These are phyloP conservation scores for Phyllosticta ampelicida DNA, from an alignment of 2,329 filamentous ascomycete species.

Conservation along the genomic window DNA sequence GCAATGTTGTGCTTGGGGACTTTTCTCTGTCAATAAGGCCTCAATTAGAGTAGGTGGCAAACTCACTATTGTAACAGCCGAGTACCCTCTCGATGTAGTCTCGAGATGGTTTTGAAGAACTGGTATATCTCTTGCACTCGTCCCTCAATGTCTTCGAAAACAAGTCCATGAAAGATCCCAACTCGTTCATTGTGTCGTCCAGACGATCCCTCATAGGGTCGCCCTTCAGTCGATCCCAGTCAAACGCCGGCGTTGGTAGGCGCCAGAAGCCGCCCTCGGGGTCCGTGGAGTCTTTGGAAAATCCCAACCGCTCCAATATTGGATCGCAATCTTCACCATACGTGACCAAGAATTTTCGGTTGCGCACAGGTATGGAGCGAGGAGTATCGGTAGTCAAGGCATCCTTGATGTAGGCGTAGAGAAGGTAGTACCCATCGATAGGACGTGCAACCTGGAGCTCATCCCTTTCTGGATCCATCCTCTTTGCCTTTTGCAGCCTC, in stretches of 20 bases:
- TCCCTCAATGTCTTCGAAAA: constrained; percentile 21
- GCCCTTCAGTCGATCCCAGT: constrained; percentile 15
- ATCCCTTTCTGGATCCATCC: constrained; percentile 43
- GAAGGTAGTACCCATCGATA: constrained; percentile 44
- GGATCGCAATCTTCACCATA: constrained; percentile 52
- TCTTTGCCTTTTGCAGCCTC: constrained; percentile 43
- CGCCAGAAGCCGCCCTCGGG: constrained; percentile 21
- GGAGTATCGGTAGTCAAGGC: constrained; percentile 41
- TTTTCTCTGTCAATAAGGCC: background rate
- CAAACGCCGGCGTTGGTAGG: constrained; percentile 20
- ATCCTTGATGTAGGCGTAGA: constrained; percentile 51
- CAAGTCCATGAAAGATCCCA: constrained; percentile 42
- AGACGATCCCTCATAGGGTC: constrained; percentile 27
- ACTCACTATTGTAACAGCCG: constrained; percentile 27
- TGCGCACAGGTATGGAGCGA: constrained; percentile 42
- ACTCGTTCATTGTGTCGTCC: constrained; percentile 50
- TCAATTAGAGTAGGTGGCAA: background rate
- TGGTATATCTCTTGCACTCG: constrained; percentile 20
- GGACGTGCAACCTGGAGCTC: constrained; percentile 41
- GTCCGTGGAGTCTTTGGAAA: constrained; percentile 31
- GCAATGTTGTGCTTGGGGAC: background rate
- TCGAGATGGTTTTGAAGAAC: constrained; percentile 25
- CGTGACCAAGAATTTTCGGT: constrained; percentile 53
- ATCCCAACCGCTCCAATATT: constrained; percentile 49
- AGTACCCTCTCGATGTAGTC: constrained; percentile 29